Percentiles rank a stretch among this genome's conserved stretches.
These are phyloP conservation scores for Cucumis cinereus DNA, from an alignment of 306 rosid genomes.

Conservation along the genomic window DNA sequence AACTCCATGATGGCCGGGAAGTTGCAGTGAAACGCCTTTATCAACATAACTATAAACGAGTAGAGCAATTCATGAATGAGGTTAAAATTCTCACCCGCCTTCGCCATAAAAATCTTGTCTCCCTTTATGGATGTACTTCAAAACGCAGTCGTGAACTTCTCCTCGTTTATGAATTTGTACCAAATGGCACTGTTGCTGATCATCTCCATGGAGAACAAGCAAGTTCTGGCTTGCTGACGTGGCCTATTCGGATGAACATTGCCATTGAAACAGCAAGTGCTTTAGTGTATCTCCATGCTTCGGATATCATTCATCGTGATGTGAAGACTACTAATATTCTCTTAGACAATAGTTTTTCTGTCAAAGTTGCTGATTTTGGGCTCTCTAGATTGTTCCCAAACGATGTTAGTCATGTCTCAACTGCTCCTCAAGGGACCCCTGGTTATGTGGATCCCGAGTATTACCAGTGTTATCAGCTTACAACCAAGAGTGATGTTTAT, in stretches of 20 bases:
- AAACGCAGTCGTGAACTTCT: conserved; percentile 44
- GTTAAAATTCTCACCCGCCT: conserved; percentile 42
- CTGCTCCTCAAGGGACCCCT: conserved; percentile 73
- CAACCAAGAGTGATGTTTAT: conserved; percentile 63
- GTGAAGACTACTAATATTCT: conserved; percentile 68
- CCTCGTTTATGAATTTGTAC: conserved; percentile 60
- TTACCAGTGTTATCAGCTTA: conserved; percentile 47
- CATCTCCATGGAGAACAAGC: conserved; percentile 56
- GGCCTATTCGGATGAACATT: conserved; percentile 49
- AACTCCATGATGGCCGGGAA: conserved; percentile 68
- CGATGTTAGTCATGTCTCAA: conserved; percentile 54
- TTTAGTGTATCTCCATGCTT: conserved; percentile 63
- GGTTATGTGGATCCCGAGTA: conserved; percentile 73
- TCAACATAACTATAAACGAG: conserved; percentile 38
- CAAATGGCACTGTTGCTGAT: conserved; percentile 62
- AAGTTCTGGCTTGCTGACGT: conserved; percentile 23
- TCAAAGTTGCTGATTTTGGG: conserved; percentile 77
- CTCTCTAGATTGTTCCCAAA: conserved; percentile 50
- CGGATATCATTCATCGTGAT: conserved; percentile 58
- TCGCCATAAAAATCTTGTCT: conserved; percentile 50
- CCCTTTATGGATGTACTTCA: conserved; percentile 71
- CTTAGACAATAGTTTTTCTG: conserved; percentile 32
- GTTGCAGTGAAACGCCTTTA: conserved; percentile 64
- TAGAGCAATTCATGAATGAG: conserved; percentile 54
- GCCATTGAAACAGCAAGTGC: conserved; percentile 63